These are phyloP conservation scores for Neolentinus lepideus DNA, from an alignment of 1,284 basidiomycete species.

Conservation along the genomic window DNA sequence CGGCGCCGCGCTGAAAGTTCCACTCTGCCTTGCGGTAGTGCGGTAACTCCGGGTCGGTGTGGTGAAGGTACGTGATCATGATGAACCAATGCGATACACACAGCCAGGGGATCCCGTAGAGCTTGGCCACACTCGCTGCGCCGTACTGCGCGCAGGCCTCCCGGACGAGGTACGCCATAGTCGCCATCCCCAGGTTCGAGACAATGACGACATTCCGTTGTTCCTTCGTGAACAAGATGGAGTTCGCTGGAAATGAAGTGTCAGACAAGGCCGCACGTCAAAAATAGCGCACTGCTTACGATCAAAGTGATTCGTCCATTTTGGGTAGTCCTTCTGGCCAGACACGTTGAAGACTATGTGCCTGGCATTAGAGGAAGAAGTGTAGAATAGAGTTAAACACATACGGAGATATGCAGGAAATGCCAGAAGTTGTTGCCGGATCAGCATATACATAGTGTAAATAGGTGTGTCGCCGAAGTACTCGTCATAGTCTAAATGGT, in stretches of 20 bases:
- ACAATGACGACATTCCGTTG: slow-evolving; percentile 46
- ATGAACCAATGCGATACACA: slow-evolving; percentile 26
- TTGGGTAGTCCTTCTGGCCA: slow-evolving; percentile 3
- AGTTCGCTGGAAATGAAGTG: slow-evolving; percentile 10
- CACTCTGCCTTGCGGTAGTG: slow-evolving; percentile 46
- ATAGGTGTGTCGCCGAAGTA: slow-evolving; percentile 45
- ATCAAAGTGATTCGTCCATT: slow-evolving; percentile 3
- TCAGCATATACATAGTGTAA: slow-evolving; percentile 32
- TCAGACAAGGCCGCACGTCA: neutral
- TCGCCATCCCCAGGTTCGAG: slow-evolving; percentile 46
- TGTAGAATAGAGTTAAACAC: slow-evolving; percentile 42
- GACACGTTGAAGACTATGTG: slow-evolving; percentile 3
- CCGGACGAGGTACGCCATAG: slow-evolving; percentile 36
- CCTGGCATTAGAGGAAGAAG: slow-evolving; percentile 8
- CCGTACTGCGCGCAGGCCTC: slow-evolving; percentile 28
- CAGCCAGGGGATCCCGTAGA: slow-evolving; percentile 53
- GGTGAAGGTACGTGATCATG: slow-evolving; percentile 50
- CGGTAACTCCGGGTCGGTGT: slow-evolving; percentile 41
- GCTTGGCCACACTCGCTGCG: slow-evolving; percentile 35
- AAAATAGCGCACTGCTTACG: neutral
- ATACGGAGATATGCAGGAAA: slow-evolving; percentile 17
- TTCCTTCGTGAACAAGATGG: slow-evolving; percentile 16
- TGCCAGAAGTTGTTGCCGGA: slow-evolving; percentile 13
- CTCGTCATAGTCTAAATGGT: slow-evolving; percentile 45
- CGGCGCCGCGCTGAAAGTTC: slow-evolving; percentile 60